Evolutionary conservation across 768 basidiomycete species (phyloP).

Genomic region (Tulasnella sp.): DNA sequence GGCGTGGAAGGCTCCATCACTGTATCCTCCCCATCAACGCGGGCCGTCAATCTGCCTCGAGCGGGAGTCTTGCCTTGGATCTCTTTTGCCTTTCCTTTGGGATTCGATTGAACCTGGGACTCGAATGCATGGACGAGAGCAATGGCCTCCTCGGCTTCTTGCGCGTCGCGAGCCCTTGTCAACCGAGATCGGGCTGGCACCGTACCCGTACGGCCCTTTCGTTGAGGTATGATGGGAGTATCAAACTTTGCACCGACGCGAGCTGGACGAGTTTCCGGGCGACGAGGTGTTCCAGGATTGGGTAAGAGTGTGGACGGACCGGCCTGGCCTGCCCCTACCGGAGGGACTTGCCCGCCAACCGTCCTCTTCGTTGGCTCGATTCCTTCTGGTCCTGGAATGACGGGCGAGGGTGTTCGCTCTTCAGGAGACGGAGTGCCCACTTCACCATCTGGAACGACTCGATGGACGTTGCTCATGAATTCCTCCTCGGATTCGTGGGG

Average conservation of each 20-base stretch:
- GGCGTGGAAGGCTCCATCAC: neutral
- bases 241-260: neutral
- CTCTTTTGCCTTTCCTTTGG: neutral
- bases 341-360: neutral
- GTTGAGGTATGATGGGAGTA: neutral
- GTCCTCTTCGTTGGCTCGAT: neutral
- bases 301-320: neutral
- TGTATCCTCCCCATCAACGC: neutral
- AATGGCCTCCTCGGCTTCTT: slow-evolving; percentile 5
- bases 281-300: neutral
- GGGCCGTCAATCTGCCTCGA: neutral
- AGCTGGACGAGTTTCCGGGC: neutral
- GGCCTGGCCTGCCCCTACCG: neutral
- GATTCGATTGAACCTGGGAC: neutral
- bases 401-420: slow-evolving; percentile 2
- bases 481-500: slow-evolving; percentile 5
- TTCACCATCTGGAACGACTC: neutral
- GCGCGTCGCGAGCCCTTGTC: neutral
- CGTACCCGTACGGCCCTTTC: neutral
- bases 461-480: slow-evolving; percentile 3
- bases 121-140: slow-evolving; percentile 5
- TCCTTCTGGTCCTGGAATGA: neutral
- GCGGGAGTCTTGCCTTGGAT: neutral
- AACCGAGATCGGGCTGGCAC: neutral
- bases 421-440: neutral